Percentiles rank a stretch among this genome's conserved stretches.
These are phyloP conservation scores for Coffea canephora DNA, from an alignment of 257 asterid species.

Conservation along the genomic window DNA sequence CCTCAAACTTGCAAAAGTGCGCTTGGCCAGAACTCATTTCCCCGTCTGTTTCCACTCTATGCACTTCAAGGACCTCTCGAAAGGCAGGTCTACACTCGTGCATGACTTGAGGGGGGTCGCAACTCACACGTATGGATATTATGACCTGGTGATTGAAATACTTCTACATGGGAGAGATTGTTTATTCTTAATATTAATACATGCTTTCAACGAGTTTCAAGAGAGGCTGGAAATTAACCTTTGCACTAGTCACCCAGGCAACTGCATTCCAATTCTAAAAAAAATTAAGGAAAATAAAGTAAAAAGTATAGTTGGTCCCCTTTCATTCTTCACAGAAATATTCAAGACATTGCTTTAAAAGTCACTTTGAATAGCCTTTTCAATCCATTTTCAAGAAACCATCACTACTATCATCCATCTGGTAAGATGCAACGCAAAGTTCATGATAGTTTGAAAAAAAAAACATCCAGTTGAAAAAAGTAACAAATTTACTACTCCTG, in stretches of 20 bases:
- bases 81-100: not conserved
- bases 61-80: too few species aligned
- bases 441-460: not conserved
- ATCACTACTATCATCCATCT: too few species aligned
- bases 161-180: not conserved
- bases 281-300: not conserved
- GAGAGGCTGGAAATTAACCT: too few species aligned
- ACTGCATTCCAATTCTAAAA: not conserved
- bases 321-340: not conserved
- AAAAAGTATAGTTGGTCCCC: not conserved
- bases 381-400: not conserved
- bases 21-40: not conserved
- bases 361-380: not conserved
- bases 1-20: not conserved
- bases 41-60: not conserved
- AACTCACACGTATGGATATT: not conserved
- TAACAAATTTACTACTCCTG: slow-evolving; percentile 40
- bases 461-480: not conserved
- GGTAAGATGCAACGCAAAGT: not conserved
- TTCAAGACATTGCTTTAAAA: not conserved
- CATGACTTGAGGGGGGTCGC: not conserved
- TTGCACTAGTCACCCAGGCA: not conserved
- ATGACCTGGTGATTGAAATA: not conserved
- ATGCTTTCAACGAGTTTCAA: not conserved
- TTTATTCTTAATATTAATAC: not conserved